A percentile compares a stretch with the other conserved stretches of the same genome.
phyloP scores from a whole-genome alignment of 116 monocot genomes.

The Papilionanthe hybrid region DNA sequence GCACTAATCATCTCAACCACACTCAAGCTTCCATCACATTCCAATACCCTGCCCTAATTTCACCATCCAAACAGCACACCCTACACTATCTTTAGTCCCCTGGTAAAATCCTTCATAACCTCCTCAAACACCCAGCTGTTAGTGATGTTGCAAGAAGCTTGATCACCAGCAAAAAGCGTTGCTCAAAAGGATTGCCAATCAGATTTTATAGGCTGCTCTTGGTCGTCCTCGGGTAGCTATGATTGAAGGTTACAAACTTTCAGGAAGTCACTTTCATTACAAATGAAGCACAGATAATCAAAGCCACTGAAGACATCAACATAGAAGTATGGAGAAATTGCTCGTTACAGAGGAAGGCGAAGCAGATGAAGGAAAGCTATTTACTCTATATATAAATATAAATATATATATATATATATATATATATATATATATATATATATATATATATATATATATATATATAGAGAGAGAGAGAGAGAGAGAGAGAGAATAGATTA shows the following conservation, averaged over 20 bases:
- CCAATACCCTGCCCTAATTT: slow-evolving; percentile 71
- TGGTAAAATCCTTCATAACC: slow-evolving; percentile 71
- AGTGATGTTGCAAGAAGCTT: slow-evolving; percentile 22
- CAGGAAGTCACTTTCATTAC: neutral
- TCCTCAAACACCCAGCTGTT: slow-evolving; percentile 57
- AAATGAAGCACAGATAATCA: neutral
- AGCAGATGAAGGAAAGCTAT: neutral
- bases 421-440: no score
- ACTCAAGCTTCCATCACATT: slow-evolving; percentile 52
- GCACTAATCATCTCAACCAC: slow-evolving; percentile 29
- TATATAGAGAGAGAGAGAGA: no score
- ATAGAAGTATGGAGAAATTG: neutral
- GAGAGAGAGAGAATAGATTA: no score
- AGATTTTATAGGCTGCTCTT: neutral
- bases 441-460: no score
- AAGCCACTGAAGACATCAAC: neutral
- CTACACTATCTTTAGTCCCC: slow-evolving; percentile 76
- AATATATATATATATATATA: no score
- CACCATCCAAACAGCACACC: slow-evolving; percentile 84
- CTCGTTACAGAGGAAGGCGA: neutral
- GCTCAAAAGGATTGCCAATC: slow-evolving; percentile 34
- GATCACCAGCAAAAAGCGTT: slow-evolving; percentile 49
- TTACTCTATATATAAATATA: no score
- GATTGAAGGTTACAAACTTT: neutral
- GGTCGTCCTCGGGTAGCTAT: neutral